Base-by-base conservation (phyloP, 331 rosid genomes). In the Arachis monticola region DNA sequence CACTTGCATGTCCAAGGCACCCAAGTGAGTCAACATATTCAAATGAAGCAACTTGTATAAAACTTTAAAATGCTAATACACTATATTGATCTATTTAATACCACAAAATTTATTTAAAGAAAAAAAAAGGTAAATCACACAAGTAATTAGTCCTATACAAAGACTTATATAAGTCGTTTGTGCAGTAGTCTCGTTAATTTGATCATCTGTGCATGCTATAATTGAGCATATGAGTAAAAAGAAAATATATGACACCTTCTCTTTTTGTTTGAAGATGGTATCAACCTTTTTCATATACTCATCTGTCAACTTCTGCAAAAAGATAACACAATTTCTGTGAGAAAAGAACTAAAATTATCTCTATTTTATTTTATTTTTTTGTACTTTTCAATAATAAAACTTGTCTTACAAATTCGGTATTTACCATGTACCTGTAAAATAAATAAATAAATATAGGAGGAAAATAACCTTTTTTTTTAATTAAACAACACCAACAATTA, bases 241-340 rank as follows among this genome's bases (percentile, higher is more conserved):
- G 59, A 61, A 65, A 66, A 55, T 61, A 64, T 38, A 64, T 5
- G 11, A 35, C 85, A 91, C 98, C 97, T 89, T 91, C 77, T 93
- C 98, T 78, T 93, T 93, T 79, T 91, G 98, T 77, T 91, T 91
- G 90, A 73, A 81, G 84, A 89, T 10, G 59, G 81, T 73, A 8
- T 93, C 97, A 12, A 93, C 76, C 82, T 91, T 93, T 96, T 91
- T 93, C 87, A 89, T 90, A 75, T 91, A 88, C 67, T 87, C 96
- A 82, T 93, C 98, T 0, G 87, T 89, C 89, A 92, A 79, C 83
- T 93, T 93, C 98, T 93, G 76, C 85, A 84, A 13, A 0, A 45
- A 14, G 69, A 88, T 70, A 80, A 59, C 40, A 73, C 48, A 76
- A 70, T 44, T 42, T 71, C 35, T 44, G n/a, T 59, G 55, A 75